Base-by-base conservation (phyloP, 225 moss, liverwort and hornwort species). In the Antitrichia curtipendula region DNA sequence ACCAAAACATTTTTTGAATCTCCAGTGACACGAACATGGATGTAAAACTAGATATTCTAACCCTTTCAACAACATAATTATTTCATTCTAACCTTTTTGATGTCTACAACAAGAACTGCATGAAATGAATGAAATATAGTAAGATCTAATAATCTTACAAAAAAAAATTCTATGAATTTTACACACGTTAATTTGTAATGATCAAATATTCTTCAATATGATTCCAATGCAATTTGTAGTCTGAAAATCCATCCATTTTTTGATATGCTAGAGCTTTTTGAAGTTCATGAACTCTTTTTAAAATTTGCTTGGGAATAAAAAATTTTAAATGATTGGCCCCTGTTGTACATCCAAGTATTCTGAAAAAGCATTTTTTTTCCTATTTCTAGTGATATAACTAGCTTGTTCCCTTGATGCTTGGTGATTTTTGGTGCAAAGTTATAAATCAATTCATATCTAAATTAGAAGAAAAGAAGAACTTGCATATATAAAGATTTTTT, bases 401-500 rank as follows among this genome's bases (percentile, higher is more conserved):
- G 3, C 11, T 72, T 17, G 1, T 29, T 45, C 0, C 2, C 13
- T 29, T 17, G 17, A 72, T 29, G 29, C 10, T 72, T 10, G 25
- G 29, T 10, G 10, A 10, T 18, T 72, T 45, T 72, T 29, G 1
- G 2, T 29, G 18, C 11, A 47, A 18, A 47, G 0, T 73, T 29
- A 7, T 10, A 73, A 73, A 31, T 7, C 3, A 73, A 2, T 40
- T 47, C 11, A 28, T 73, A 4, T 31, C 12, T 12, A 73, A 31
- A 73, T 31, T 7, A 0, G 4, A 18, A 73, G 7, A 72, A 28
- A 41, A 72, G 1, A 2, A 17, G 17, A 28, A 3, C 2, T 10
- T 2, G 0, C 17, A 28, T 72, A 17, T 0, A 6, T 10, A 0
- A 47, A 47, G 31, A 6, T 1, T 73, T 18, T 18, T 45, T 3